Base-by-base conservation (phyloP, 2,329 filamentous ascomycete species). In the Xylariaceae sp. region DNA sequence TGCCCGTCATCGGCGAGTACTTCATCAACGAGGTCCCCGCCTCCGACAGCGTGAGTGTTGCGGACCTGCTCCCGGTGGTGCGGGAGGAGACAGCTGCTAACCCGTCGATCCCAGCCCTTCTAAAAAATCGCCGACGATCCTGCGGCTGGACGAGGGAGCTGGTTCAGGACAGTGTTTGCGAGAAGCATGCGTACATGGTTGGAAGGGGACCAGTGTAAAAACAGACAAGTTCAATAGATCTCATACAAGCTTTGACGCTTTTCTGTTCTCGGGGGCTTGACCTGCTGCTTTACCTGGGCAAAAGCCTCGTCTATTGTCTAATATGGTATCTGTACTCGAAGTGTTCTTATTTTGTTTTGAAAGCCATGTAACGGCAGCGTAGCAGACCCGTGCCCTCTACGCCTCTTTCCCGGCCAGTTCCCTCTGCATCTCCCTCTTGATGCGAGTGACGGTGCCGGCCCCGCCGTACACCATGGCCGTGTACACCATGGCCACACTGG, bases 401-500 rank as follows among this genome's bases (percentile, higher is more conserved):
- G 24, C n/a, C 24, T 11, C 12, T 14, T 32, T 22, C 21, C 17
- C 26, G 14, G 35, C 30, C 46, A 64, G 44, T 41, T 55, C 51
- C 37, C 64, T 56, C 49, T 61, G 66, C 65, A 82, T 73, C 64
- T 82, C 74, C 29, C 61, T 59, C 60, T 82, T 82, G 43, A 82
- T 77, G 49, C 75, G 64, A 28, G 77, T 80, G 13, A 81, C 60
- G 3, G 76, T 80, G 13, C 78, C 78, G 1, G 73, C 65, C 10
- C 78, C 78, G 10, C 75, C 74, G 41, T 83, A 82, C 1, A 77
- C 70, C 51, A 80, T 59, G 1, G 65, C 83, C 0, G 92, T 98
- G 58, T 96, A 96, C 33, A 94, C 70, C 77, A 94, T 92, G 2
- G 87, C 88, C 11, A 93, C 80, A 48, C 82, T 90, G 0, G 92